A percentile compares a stretch with the other conserved stretches of the same genome.
phyloP scores from a whole-genome alignment of 768 basidiomycete genomes.

The Arthromyces matolae region DNA sequence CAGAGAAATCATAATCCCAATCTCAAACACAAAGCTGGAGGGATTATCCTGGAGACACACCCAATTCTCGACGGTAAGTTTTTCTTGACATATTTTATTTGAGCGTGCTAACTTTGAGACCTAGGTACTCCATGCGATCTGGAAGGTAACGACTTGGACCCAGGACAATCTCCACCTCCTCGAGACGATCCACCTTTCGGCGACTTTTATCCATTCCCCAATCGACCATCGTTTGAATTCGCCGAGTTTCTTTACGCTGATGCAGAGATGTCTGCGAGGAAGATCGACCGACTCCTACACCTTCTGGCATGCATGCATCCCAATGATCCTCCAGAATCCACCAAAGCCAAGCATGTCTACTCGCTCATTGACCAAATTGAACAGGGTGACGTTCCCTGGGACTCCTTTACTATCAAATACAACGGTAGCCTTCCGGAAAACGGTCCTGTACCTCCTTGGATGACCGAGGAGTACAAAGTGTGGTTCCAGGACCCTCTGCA shows the following conservation, averaged over 20 bases:
- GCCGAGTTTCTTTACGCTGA: slow-evolving; percentile 12
- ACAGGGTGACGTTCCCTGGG: slow-evolving; percentile 26
- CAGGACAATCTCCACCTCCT: neutral
- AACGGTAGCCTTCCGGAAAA: slow-evolving; percentile 17
- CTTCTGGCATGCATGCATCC: slow-evolving; percentile 7
- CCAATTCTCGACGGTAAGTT: slow-evolving; percentile 3
- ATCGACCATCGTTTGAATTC: slow-evolving; percentile 8
- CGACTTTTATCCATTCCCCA: slow-evolving; percentile 8
- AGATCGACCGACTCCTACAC: slow-evolving; percentile 11
- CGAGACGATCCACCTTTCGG: neutral
- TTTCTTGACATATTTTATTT: neutral
- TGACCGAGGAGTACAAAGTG: slow-evolving; percentile 6
- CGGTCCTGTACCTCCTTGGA: slow-evolving; percentile 1
- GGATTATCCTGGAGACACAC: neutral
- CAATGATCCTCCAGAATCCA: slow-evolving; percentile 15
- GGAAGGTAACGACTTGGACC: neutral
- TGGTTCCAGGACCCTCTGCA: slow-evolving; percentile 4
- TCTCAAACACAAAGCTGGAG: neutral
- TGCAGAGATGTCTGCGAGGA: slow-evolving; percentile 10
- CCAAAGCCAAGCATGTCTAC: slow-evolving; percentile 18
- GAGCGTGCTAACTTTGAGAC: neutral
- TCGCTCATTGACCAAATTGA: slow-evolving; percentile 23
- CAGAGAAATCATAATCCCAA: too few relatives aligned
- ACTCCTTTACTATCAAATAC: slow-evolving; percentile 23
- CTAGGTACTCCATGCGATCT: slow-evolving; percentile 7